Base-by-base conservation (phyloP, 129 eudicot genomes). In the Flaveria sonorensis region DNA sequence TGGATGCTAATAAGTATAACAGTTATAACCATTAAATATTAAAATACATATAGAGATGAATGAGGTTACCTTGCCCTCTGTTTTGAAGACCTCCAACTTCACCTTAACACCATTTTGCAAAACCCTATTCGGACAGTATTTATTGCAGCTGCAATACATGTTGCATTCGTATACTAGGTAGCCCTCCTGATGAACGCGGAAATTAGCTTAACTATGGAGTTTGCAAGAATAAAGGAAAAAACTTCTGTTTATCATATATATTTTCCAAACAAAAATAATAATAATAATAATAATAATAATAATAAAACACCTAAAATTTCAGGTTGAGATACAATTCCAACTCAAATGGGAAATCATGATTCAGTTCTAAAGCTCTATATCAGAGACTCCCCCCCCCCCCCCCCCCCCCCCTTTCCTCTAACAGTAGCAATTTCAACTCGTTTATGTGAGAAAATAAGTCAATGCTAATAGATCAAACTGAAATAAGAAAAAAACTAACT, bases 161-260 rank as follows among this genome's bases (percentile, higher is more conserved):
- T 93, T 93, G 87, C 98, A 93, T 81, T 93, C 98, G 36, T 93
- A 93, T 24, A 93, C 98, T 26, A 91, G 81, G 81, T 88, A 91
- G 26, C 97, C 97, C 88, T 89, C 98, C 98, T 93, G 87, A 66
- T 83, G 15, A 74, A 74, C 67, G 66, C 8, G 50, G 48, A 69
- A 32, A 32, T 10, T 7, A 84, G 45, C 21, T 53, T 69, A 20
- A 57, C 24, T 19, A 52, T 40, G 21, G 28, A 65, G 71, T 30
- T 70, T 52, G 43, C 63, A 42, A 76, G 42, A 48, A 70, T 10
- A 51, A 61, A 36, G 30, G 36, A 21, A 10, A 62, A 53, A 53
- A 50, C n/a, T 11, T 14, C 40, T 30, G n/a, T 42, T 14, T 70
- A 42, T 57, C 42, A 10, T 62, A 42, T 30, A 62, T 24, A 47